Evolutionary conservation across 2,329 filamentous ascomycete species (phyloP), one percentile per base, ranked within the genome.

Genomic region (Colletotrichum tofieldiae): DNA sequence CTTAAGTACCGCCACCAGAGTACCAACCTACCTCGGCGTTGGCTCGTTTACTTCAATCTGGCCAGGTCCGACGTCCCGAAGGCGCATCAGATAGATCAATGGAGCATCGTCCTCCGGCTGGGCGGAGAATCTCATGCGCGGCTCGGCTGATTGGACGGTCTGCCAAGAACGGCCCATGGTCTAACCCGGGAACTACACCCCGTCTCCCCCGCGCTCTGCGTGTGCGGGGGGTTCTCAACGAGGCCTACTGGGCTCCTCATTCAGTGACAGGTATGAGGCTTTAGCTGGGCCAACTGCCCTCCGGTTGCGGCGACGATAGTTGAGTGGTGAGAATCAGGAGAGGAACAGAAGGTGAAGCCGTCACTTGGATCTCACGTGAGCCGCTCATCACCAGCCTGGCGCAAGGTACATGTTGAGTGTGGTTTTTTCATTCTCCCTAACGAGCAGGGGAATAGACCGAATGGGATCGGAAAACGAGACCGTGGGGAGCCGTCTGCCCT

Each of bases 31-130:
- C 5, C 7, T 23, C n/a, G 1, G 6, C 35, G 29, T 29, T n/a
- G 14, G 7, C 35, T 14, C 26, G 5, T 29, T 37, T 14, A 23
- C 37, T 23, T 35, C 43, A 39, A 20, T 29, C 35, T 55, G 60
- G 51, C 32, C 67, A 7, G 35, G 26, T 51, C 39, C 4, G 20
- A 51, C 14, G n/a, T 49, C 41, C 43, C 52, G 26, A 47, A 49
- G 20, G 9, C 20, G 71, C 67, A 56, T 66, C 71, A 62, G 55
- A 62, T 71, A 52, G 71, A 49, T 69, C 65, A 52, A 73, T 71
- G 71, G 67, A 73, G 67, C 67, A 37, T 73, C 61, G 56, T 71
- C 71, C 56, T 73, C 71, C 71, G 71, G 61, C 61, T 51, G 32
- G 67, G 67, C 66, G 61, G 71, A 62, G 54, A 62, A 71, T 43